Evolutionary conservation across 2,329 filamentous ascomycete genomes (phyloP).

Genomic region (Aspergillus luchuensis): DNA sequence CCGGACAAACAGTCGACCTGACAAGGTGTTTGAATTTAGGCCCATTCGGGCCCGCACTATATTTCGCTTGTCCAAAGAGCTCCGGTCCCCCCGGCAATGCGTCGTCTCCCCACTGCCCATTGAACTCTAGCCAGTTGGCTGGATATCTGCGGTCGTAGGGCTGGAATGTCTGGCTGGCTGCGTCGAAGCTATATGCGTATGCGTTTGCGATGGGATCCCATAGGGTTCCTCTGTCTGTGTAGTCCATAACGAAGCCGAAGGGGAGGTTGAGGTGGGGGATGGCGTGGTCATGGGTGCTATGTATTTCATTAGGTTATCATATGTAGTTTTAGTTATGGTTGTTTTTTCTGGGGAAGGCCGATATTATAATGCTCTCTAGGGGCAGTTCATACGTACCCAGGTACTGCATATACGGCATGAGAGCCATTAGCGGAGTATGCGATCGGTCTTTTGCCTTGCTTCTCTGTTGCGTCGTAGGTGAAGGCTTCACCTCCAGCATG

Average conservation of each 20-base stretch:
- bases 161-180: constrained; percentile 45
- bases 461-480: constrained; percentile 58
- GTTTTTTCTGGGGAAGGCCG: neutral
- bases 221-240: constrained; percentile 55
- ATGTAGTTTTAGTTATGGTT: neutral
- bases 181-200: constrained; percentile 59
- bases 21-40: constrained; percentile 62
- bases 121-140: constrained; percentile 58
- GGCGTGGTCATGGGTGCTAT: constrained; percentile 61
- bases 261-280: constrained; percentile 64
- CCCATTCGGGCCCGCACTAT: constrained; percentile 61
- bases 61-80: constrained; percentile 59
- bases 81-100: constrained; percentile 56
- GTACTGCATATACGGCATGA: constrained; percentile 66
- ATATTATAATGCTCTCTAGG: neutral
- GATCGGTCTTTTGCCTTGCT: constrained; percentile 57
- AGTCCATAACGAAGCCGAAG: constrained; percentile 55
- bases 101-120: constrained; percentile 64
- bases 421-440: constrained; percentile 62
- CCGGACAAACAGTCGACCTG: constrained; percentile 59
- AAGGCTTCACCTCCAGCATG: constrained; percentile 66
- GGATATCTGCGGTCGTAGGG: constrained; percentile 52
- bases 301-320: neutral
- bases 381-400: constrained; percentile 39
- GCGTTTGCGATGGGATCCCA: constrained; percentile 63